Conservation (phyloP, 2,329 filamentous ascomycete species). For the Cordyceps cicadae region DNA sequence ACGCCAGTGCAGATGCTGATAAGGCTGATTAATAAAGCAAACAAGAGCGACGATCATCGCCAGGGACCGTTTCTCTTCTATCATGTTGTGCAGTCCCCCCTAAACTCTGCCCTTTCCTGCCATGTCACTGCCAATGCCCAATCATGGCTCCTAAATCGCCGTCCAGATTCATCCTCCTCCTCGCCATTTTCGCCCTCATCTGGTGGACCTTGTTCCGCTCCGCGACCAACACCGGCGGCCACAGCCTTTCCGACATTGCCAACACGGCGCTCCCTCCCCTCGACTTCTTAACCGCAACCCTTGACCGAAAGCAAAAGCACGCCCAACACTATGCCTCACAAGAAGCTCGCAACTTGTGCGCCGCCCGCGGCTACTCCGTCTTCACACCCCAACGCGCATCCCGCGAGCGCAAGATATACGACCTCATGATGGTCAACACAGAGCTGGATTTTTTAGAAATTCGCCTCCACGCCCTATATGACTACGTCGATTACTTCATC, state of each 20-base stretch:
- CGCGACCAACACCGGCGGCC: not conserved
- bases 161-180: not conserved
- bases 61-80: not conserved
- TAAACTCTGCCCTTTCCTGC: not conserved
- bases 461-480: conserved; percentile 48
- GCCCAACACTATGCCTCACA: conserved; percentile 23
- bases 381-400: conserved; percentile 19
- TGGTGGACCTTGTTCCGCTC: conserved; percentile 4
- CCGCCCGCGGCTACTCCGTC: conserved; percentile 25
- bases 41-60: not conserved
- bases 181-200: not conserved
- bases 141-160: conserved; percentile 1
- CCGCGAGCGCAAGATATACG: conserved; percentile 30
- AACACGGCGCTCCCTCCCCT: conserved; percentile 3
- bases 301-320: conserved; percentile 6
- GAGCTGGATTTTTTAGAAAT: conserved; percentile 61
- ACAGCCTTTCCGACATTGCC: not conserved
- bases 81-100: not conserved
- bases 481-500: conserved; percentile 56
- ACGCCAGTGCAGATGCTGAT: not conserved
- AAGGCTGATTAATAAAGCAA: not conserved
- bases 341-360: conserved; percentile 23
- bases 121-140: not conserved
- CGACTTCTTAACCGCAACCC: conserved; percentile 6
- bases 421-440: conserved; percentile 53